These are phyloP conservation scores for Pseudognaphalium luteoalbum DNA, from an alignment of 129 eudicot species.

Conservation along the genomic window DNA sequence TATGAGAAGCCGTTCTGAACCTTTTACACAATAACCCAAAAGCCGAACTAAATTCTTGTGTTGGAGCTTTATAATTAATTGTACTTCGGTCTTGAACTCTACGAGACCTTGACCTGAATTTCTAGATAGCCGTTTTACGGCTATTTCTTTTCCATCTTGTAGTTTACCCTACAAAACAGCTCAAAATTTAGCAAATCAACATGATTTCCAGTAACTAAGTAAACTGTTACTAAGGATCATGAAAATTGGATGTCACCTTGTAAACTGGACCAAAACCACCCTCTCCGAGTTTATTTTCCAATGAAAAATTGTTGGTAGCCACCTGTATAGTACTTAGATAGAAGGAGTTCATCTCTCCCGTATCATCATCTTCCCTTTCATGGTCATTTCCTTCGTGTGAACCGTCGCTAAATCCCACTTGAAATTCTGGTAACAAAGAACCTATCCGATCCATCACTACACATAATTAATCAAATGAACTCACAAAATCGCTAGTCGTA, in stretches of 20 bases:
- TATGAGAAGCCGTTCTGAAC: slow-evolving; percentile 49
- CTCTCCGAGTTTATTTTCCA: slow-evolving; percentile 45
- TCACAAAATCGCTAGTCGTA: not conserved
- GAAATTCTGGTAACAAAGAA: slow-evolving; percentile 5
- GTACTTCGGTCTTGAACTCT: slow-evolving; percentile 57
- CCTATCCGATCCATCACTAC: not conserved
- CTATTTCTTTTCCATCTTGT: slow-evolving; percentile 44
- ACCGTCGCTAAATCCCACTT: slow-evolving; percentile 5
- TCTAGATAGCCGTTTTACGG: slow-evolving; percentile 48
- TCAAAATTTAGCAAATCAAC: not conserved
- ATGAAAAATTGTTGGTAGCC: slow-evolving; percentile 43
- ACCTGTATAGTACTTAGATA: slow-evolving; percentile 6
- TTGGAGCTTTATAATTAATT: slow-evolving; percentile 44
- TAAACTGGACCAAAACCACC: slow-evolving; percentile 65
- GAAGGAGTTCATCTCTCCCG: slow-evolving; percentile 30
- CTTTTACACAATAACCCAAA: slow-evolving; percentile 45
- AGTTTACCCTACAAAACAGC: slow-evolving; percentile 22
- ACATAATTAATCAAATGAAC: not conserved
- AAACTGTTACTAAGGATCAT: not conserved
- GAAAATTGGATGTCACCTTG: slow-evolving; percentile 26
- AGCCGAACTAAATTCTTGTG: slow-evolving; percentile 50
- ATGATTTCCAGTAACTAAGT: not conserved
- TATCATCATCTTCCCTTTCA: slow-evolving; percentile 25
- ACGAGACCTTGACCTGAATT: slow-evolving; percentile 51
- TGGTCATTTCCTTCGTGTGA: slow-evolving; percentile 6